A percentile compares a stretch with the other conserved stretches of the same genome.
phyloP scores from a whole-genome alignment of 2,329 filamentous ascomycete species.

The Fusarium mangiferae region DNA sequence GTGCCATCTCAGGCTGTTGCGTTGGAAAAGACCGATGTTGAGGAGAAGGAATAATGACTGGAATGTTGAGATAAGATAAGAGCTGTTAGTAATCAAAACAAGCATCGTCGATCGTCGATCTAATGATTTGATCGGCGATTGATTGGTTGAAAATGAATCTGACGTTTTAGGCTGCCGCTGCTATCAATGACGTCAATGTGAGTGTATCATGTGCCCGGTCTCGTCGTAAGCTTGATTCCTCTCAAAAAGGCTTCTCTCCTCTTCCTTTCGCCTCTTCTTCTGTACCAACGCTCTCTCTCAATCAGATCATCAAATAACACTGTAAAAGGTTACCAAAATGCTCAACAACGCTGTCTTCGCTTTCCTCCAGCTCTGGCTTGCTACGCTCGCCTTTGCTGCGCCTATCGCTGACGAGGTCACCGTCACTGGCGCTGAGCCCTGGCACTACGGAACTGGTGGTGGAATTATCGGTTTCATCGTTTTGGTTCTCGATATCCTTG shows the following conservation, averaged over 20 bases:
- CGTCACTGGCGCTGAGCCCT: constrained; percentile 54
- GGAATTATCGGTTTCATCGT: constrained; percentile 71
- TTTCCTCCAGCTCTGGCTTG: constrained; percentile 52
- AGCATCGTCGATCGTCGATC: constrained; percentile 1
- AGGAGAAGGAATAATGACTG: neutral
- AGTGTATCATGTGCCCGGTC: constrained; percentile 17
- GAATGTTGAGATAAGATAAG: neutral
- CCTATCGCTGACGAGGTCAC: constrained; percentile 48
- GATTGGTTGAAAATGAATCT: neutral
- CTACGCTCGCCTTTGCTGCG: constrained; percentile 61
- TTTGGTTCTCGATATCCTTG: constrained; percentile 70
- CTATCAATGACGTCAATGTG: constrained; percentile 23
- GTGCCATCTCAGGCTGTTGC: neutral
- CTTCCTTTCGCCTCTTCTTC: neutral
- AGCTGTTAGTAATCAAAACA: neutral
- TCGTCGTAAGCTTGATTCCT: constrained; percentile 18
- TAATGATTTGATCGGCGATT: neutral
- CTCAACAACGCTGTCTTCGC: constrained; percentile 24
- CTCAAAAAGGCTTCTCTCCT: constrained; percentile 1
- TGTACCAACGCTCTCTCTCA: neutral
- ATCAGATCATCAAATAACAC: fast-evolving
- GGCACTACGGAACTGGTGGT: constrained; percentile 70
- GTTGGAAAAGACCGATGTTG: neutral
- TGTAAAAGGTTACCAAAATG: constrained; percentile 8
- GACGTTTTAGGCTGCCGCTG: neutral